Percentiles rank a stretch among this genome's conserved stretches.
Evolutionary conservation across 148 eudicot genomes (phyloP).

Genomic region (Chenopodium berlandieri): DNA sequence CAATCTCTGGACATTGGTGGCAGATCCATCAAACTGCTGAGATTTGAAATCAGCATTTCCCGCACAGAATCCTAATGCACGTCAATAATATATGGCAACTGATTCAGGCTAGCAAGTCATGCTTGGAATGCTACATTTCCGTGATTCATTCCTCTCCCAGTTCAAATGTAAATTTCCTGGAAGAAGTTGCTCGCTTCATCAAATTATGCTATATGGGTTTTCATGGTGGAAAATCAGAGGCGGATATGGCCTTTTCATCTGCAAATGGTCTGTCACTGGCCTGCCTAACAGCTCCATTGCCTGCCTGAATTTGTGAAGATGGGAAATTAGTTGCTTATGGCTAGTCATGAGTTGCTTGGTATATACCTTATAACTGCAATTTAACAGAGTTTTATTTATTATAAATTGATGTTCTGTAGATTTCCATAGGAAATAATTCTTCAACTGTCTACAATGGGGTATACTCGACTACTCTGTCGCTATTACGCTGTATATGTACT

Average conservation of each 20-base stretch:
- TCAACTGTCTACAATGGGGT: background rate
- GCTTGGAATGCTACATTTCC: background rate
- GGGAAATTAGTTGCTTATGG: slow-evolving; percentile 4
- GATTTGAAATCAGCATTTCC: background rate
- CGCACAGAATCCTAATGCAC: background rate
- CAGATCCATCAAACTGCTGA: slow-evolving; percentile 4
- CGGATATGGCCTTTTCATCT: background rate
- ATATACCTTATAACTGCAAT: background rate
- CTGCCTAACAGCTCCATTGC: background rate
- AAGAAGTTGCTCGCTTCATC: slow-evolving; percentile 4
- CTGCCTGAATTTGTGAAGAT: background rate
- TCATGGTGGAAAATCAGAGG: background rate
- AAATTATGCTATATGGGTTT: background rate
- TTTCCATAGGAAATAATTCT: background rate
- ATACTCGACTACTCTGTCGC: background rate
- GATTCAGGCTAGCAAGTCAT: slow-evolving; percentile 11
- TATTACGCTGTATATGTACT: background rate
- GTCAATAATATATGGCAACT: slow-evolving; percentile 7
- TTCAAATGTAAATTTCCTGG: background rate
- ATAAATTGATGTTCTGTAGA: background rate
- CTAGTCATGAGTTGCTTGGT: slow-evolving; percentile 16
- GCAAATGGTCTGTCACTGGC: background rate
- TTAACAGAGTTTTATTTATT: background rate
- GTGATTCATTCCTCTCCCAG: background rate
- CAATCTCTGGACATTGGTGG: slow-evolving; percentile 7